phyloP scores from a whole-genome alignment of 2,329 filamentous ascomycete genomes.

The Herpotrichia juniperi region DNA sequence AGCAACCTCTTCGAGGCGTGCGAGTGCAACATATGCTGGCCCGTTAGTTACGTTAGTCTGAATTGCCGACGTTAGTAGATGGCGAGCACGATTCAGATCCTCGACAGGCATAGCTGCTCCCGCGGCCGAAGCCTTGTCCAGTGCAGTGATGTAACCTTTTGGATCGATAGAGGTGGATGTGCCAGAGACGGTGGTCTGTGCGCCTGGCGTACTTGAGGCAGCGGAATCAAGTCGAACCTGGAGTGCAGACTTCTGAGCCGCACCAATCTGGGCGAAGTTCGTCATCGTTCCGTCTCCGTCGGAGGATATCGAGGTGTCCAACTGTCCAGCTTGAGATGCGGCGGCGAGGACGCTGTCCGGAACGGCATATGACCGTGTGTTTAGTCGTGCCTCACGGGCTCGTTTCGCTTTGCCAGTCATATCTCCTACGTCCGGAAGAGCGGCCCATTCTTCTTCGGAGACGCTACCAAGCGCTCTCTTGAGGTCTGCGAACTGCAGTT shows the following conservation, averaged over 20 bases:
- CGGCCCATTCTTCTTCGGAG: conserved; percentile 95
- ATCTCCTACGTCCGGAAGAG: conserved; percentile 92
- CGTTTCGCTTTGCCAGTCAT: conserved; percentile 92
- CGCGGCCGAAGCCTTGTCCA: conserved; percentile 80
- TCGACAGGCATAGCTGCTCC: conserved; percentile 80
- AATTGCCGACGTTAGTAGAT: conserved; percentile 93
- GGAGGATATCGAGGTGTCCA: conserved; percentile 80
- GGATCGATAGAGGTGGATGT: conserved; percentile 92
- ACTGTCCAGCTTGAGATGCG: conserved; percentile 77
- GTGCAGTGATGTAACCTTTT: conserved; percentile 91
- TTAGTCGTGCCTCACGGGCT: conserved; percentile 75
- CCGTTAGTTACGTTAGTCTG: conserved; percentile 96
- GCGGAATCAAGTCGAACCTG: conserved; percentile 93
- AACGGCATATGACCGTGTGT: conserved; percentile 82
- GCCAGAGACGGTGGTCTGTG: conserved; percentile 67
- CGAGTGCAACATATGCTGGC: conserved; percentile 94
- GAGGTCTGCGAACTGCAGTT: conserved; percentile 94
- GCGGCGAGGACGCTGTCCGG: conserved; percentile 94
- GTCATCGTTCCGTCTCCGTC: conserved; percentile 92
- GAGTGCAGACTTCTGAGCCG: conserved; percentile 92
- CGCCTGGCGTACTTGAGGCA: conserved; percentile 70
- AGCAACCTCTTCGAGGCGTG: conserved; percentile 88
- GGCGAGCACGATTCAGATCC: conserved; percentile 91
- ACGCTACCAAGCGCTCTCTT: conserved; percentile 89
- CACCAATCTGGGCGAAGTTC: conserved; percentile 97